Evolutionary conservation across 139 green algal genomes (phyloP), one percentile per base, ranked within the genome.

Genomic region (Volvox reticuliferus): DNA sequence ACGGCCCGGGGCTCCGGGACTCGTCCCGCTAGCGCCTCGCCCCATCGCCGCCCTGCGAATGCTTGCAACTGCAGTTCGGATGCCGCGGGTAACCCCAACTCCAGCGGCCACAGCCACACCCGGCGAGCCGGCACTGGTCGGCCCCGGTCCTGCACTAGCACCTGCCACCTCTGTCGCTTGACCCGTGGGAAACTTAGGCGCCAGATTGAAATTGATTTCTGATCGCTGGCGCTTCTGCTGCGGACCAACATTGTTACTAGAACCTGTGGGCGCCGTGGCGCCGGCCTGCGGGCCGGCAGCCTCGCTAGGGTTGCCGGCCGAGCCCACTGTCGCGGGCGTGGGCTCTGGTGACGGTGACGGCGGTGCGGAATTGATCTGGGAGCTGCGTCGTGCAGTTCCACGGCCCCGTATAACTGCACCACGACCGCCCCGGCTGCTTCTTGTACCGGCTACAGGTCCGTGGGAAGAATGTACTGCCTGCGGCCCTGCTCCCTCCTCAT

Each of bases 221-320:
- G 82, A 76, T 0, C 82, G 82, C 30, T 87, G 82, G 82, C 82
- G 82, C 82, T 87, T 87, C 62, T 87, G 82, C 82, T 76, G 55
- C 17, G 82, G 62, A 5, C 55, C 80, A 26, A 21, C n/a, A 61
- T 21, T 73, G 80, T 44, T 73, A 44, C 44, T 73, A 3, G 80
- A 68, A 26, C 19, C 9, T 1, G 80, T 35, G 26, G 80, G 55
- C 5, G 5, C 80, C 17, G 80, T 61, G 80, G 17, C 55, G 55
- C 80, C 80, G 80, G 80, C 61, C 24, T 26, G 9, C 80, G 50
- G n/a, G 79, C 21, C 79, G 0, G 35, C 77, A 37, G 71, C 71
- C 28, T 73, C 65, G 65, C 65, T 12, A 24, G 65, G 12, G 24
- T 5, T 73, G 21, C 24, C 65, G 65, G 65, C 65, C 65, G 65